Conservation (phyloP, 1,284 basidiomycete species). For the Rhizoctonia solani region DNA sequence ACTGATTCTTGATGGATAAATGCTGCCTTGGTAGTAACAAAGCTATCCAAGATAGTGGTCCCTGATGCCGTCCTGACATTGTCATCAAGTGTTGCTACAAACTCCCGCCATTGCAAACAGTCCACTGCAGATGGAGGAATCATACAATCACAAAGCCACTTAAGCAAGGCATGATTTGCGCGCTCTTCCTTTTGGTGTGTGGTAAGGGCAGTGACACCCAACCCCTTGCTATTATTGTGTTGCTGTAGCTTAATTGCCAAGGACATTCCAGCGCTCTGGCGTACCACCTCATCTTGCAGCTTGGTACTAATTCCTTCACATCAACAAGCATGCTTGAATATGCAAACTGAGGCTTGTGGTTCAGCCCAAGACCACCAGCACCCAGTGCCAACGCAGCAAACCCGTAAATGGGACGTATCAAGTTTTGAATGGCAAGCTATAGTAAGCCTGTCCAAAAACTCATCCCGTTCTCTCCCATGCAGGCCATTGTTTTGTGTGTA, state of each 20-base stretch:
- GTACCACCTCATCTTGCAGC: background rate
- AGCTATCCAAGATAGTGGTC: background rate
- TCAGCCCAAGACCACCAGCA: slow-evolving; percentile 21
- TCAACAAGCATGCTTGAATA: background rate
- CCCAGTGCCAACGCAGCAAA: background rate
- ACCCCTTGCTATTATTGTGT: too few relatives aligned
- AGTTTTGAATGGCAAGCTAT: slow-evolving; percentile 15
- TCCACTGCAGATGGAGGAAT: slow-evolving; percentile 6
- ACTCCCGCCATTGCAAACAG: slow-evolving; percentile 1
- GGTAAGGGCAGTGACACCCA: too few relatives aligned
- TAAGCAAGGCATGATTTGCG: slow-evolving; percentile 14
- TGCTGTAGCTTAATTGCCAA: background rate
- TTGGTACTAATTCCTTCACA: background rate
- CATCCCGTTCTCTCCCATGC: background rate
- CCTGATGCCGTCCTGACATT: background rate
- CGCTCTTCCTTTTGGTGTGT: background rate
- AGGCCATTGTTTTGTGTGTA: too few relatives aligned
- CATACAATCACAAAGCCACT: slow-evolving; percentile 23
- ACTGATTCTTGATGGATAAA: slow-evolving; percentile 1
- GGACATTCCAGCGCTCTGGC: background rate
- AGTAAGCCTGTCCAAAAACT: background rate
- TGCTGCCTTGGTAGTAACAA: slow-evolving; percentile 19
- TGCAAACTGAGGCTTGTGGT: background rate
- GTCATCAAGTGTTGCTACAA: background rate
- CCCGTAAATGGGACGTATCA: background rate